These are phyloP conservation scores for Ochromonas danica DNA, from an alignment of 108 stramenopile species.

Conservation along the genomic window DNA sequence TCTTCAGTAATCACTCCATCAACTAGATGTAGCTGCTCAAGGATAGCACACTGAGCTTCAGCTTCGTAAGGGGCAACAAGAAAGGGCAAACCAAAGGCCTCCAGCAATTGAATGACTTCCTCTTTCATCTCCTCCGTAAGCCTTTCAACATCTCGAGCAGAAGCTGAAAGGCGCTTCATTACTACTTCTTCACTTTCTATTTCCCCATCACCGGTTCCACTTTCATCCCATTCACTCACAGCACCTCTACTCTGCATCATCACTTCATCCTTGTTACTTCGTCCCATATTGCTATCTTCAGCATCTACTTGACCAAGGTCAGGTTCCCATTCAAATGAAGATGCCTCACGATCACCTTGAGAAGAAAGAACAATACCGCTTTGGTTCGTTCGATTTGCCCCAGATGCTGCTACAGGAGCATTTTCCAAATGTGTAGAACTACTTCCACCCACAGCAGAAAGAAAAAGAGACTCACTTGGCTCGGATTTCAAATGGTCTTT, in stretches of 20 bases:
- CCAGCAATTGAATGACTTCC: constrained; percentile 77
- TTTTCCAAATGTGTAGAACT: not conserved
- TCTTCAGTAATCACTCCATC: constrained; percentile 97
- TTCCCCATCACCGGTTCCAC: not conserved
- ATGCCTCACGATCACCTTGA: not conserved
- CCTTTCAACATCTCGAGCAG: constrained; percentile 67
- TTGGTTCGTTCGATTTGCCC: not conserved
- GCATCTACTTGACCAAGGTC: too few relatives aligned
- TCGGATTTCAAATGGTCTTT: constrained; percentile 36
- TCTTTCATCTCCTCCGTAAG: constrained; percentile 90
- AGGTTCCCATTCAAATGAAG: not conserved
- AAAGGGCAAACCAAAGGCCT: constrained; percentile 90
- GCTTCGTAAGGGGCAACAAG: constrained; percentile 94
- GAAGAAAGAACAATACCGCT: not conserved
- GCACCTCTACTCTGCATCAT: not conserved
- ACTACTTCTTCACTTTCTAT: not conserved
- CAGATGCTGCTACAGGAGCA: not conserved
- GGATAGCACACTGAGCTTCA: constrained; percentile 84
- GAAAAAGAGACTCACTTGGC: not conserved
- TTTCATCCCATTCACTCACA: not conserved
- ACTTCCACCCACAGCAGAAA: not conserved
- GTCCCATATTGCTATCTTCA: not conserved
- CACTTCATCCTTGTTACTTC: not conserved
- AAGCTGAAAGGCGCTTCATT: not conserved
- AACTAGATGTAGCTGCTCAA: constrained; percentile 59